Percentiles rank a stretch among this genome's conserved stretches.
Evolutionary conservation across 2,329 filamentous ascomycete species (phyloP).

Genomic region (Bipolaris bicolor): DNA sequence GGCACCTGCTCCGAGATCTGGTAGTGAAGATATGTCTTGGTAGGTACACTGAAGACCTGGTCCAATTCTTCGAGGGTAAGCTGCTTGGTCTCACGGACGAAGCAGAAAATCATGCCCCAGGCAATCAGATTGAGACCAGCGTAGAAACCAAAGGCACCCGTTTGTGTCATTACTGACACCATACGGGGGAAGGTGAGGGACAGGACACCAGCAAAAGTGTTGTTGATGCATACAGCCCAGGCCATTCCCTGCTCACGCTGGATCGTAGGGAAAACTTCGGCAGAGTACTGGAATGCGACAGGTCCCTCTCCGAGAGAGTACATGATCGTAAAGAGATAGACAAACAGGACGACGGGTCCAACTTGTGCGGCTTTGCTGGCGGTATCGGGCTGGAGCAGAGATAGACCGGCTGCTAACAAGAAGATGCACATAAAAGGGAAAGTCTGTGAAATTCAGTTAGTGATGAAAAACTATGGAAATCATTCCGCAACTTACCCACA

Average conservation of each 20-base stretch:
- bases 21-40: slow-evolving; percentile 47
- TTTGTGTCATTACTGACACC: slow-evolving; percentile 47
- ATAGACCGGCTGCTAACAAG: slow-evolving; percentile 45
- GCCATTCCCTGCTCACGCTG: slow-evolving; percentile 51
- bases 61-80: slow-evolving; percentile 48
- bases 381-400: slow-evolving; percentile 35
- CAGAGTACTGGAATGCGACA: slow-evolving; percentile 56
- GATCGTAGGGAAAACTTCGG: slow-evolving; percentile 48
- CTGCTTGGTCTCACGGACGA: slow-evolving; percentile 50
- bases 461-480: background rate
- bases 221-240: slow-evolving; percentile 51
- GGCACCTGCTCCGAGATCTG: slow-evolving; percentile 50
- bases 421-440: slow-evolving; percentile 49
- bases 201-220: slow-evolving; percentile 51
- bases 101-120: slow-evolving; percentile 50
- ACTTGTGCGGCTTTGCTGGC: slow-evolving; percentile 30
- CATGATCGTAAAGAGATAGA: slow-evolving; percentile 29
- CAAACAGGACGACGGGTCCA: slow-evolving; percentile 44
- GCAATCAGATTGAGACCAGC: slow-evolving; percentile 50
- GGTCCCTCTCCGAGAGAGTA: slow-evolving; percentile 54
- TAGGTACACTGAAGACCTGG: slow-evolving; percentile 47
- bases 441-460: slow-evolving; percentile 20
- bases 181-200: slow-evolving; percentile 49
- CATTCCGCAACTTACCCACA: slow-evolving; percentile 21
- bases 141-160: slow-evolving; percentile 51